Conservation (phyloP, 2,329 filamentous ascomycete species). For the Escovopsis sp. region DNA sequence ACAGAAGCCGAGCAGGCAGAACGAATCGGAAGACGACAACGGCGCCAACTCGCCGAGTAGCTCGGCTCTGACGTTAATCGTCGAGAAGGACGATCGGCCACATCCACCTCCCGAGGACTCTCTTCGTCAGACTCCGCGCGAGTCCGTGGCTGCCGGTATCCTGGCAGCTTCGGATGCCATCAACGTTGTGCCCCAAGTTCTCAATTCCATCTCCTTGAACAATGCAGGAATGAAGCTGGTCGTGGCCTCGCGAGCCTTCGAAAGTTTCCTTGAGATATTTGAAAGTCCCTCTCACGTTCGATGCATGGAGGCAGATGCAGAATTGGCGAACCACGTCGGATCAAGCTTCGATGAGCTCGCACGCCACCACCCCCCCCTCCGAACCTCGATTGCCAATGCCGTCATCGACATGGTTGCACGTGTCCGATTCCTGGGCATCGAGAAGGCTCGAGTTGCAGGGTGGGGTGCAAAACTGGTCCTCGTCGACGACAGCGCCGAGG, state of each 20-base stretch:
- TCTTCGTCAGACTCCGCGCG: conserved; percentile 29
- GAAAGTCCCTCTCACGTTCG: conserved; percentile 82
- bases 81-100: conserved; percentile 24
- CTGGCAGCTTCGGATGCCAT: conserved; percentile 83
- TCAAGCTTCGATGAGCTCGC: conserved; percentile 86
- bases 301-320: conserved; percentile 59
- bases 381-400: conserved; percentile 67
- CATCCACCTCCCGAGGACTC: conserved; percentile 39
- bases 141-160: conserved; percentile 52
- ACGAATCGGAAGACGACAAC: conserved; percentile 18
- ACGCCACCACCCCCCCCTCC: conserved; percentile 77
- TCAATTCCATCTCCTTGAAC: conserved; percentile 90
- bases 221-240: conserved; percentile 78
- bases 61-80: conserved; percentile 23
- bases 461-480: conserved; percentile 66
- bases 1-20: conserved; percentile 15
- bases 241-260: conserved; percentile 64
- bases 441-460: conserved; percentile 51
- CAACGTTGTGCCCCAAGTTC: conserved; percentile 67
- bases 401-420: conserved; percentile 79
- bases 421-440: conserved; percentile 58
- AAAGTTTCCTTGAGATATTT: conserved; percentile 91
- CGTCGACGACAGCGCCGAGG: conserved; percentile 43
- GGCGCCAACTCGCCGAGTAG: conserved; percentile 22
- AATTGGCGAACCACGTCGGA: conserved; percentile 59